Conservation (phyloP, 2,329 filamentous ascomycete species). For the Rhynchosporium secalis region DNA sequence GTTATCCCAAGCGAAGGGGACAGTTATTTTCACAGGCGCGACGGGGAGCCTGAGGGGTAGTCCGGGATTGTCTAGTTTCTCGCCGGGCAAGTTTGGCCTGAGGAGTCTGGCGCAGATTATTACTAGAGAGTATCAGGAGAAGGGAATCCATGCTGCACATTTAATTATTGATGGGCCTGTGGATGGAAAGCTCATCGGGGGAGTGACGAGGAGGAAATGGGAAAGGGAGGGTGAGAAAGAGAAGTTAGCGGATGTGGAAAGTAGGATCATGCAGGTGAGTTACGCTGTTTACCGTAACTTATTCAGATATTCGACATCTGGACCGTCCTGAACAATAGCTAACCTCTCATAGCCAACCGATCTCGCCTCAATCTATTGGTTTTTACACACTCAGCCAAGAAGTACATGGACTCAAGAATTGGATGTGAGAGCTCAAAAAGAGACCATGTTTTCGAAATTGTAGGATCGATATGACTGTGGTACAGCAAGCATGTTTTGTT, state of each 20-base stretch:
- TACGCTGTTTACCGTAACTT: neutral
- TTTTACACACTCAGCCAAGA: constrained; percentile 74
- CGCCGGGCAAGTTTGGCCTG: constrained; percentile 75
- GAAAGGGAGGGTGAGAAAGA: constrained; percentile 43
- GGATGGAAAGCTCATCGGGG: constrained; percentile 40
- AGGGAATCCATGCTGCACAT: constrained; percentile 79
- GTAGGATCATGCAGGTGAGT: constrained; percentile 22
- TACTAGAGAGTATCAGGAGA: constrained; percentile 76
- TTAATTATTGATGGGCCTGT: constrained; percentile 76
- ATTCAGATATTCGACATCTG: too few species aligned
- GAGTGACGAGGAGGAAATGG: constrained; percentile 48
- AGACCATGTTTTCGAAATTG: constrained; percentile 30
- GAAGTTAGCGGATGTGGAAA: constrained; percentile 25
- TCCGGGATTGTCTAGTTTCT: constrained; percentile 67
- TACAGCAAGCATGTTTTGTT: too few species aligned
- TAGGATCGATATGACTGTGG: neutral
- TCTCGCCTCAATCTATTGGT: constrained; percentile 79
- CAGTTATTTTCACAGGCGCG: constrained; percentile 77
- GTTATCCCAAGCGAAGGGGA: constrained; percentile 24
- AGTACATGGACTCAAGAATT: constrained; percentile 79
- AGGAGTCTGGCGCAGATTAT: constrained; percentile 71
- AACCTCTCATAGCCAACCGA: constrained; percentile 48
- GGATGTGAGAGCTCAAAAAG: constrained; percentile 57
- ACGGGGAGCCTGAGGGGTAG: constrained; percentile 76
- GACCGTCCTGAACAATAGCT: neutral